Evolutionary conservation across 2,329 filamentous ascomycete genomes (phyloP), one percentile per base, ranked within the genome.

Genomic region (Microascus cirrosus): DNA sequence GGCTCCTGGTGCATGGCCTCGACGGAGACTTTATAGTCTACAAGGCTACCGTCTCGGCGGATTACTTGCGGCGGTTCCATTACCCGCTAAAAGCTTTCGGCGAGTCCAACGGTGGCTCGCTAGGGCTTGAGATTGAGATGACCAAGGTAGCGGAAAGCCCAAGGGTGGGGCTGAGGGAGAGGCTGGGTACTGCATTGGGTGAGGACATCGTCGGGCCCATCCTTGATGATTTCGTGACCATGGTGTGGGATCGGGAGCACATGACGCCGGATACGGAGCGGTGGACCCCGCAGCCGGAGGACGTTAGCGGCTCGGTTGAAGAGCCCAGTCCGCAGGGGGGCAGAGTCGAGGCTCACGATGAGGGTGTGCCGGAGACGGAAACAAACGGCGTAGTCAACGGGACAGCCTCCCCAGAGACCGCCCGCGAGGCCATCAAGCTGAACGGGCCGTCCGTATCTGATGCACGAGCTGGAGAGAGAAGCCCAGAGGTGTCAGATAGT

Each of bases 1-100:
- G 74, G 25, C 68, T 84, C 24, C 62, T 84, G 55, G 76, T 76
- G 0, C 76, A 81, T 55, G 75, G 73, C 2, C 70, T 73, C 2
- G 71, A 73, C 1, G 68, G 70, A 2, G 74, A 77, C 25, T 81
- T 84, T 52, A 70, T 82, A 52, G 73, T 83, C 34, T 83, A 83
- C 65, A 77, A 74, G 1, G 74, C 73, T 1, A 68, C 71, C 12
- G 71, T 84, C 2, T 77, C 78, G 0, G 70, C 72, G 1, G 69
- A 71, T 11, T 77, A 82, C 54, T 66, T 84, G 25, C 64, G 72
- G 52, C 74, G 77, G 61, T 82, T 83, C 57, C 71, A 80, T 58
- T 63, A 74, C 15, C 80, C 80, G 0, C 22, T 50, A 15, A 54
- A 55, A 28, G 57, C 57, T 2, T 51, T 36, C 13, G 24, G n/a